phyloP scores from a whole-genome alignment of 306 rosid species.

The Vigna nakashimae region DNA sequence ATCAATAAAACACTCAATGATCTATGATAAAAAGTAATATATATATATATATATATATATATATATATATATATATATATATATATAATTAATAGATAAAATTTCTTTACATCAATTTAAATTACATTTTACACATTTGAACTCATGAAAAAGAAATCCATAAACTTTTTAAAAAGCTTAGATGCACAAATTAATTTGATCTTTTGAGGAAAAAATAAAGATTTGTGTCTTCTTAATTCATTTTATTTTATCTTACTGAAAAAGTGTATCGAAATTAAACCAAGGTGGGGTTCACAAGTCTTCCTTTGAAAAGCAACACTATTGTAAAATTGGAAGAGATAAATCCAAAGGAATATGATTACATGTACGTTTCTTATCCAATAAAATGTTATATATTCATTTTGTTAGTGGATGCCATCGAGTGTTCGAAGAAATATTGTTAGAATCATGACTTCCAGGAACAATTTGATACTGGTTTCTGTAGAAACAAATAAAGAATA shows the following conservation, averaged over 20 bases:
- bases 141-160: background rate
- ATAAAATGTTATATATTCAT: slow-evolving; percentile 26
- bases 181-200: background rate
- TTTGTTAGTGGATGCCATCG: slow-evolving; percentile 31
- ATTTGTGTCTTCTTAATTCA: background rate
- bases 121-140: background rate
- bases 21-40: background rate
- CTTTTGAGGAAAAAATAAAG: background rate
- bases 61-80: too few species aligned
- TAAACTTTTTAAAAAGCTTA: background rate
- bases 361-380: slow-evolving; percentile 38
- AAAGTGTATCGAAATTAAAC: background rate
- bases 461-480: slow-evolving; percentile 1
- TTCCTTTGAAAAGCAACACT: slow-evolving; percentile 15
- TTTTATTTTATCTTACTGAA: background rate
- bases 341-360: slow-evolving; percentile 25
- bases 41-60: too few species aligned
- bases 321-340: slow-evolving; percentile 27
- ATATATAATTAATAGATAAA: background rate
- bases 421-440: slow-evolving; percentile 26
- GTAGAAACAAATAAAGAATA: slow-evolving; percentile 23
- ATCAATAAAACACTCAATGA: background rate
- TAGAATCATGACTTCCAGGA: slow-evolving; percentile 30
- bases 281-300: background rate
- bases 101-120: background rate